Base-by-base conservation (phyloP, 2,329 filamentous ascomycete species). In the Botrytis sinoallii region DNA sequence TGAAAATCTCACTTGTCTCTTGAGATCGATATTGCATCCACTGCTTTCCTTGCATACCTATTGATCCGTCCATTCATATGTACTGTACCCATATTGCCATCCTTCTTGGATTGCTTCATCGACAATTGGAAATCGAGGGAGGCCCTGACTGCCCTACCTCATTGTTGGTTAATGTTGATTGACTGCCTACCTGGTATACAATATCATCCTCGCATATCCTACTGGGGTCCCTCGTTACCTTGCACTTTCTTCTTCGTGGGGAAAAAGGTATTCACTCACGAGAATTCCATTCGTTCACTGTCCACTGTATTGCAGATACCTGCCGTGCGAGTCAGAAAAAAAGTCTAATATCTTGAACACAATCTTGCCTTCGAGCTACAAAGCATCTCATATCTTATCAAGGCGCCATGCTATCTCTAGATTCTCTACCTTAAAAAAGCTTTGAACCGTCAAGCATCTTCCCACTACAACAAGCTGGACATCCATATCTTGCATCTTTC, bases 191-290 rank as follows among this genome's bases (percentile, higher is more conserved):
- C 48, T 42, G 42, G 52, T 57, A 1, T 59, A 60, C 63, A 60
- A 68, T 68, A 68, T 46, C 25, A 72, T 59, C 44, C 60, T 68
- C 61, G 63, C 46, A 72, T 72, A 68, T 72, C 35, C n/a, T 67
- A 40, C 71, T 32, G 29, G 71, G 71, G 52, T 60, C 48, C 52
- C 46, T 59, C 22, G 52, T 32, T 42, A 40, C 52, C 40, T 72
- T 48, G 32, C 32, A 72, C 70, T 72, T 72, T 72, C 65, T 59
- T 68, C 55, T 59, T 72, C 64, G 38, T 38, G 52, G 48, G 42
- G 38, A 29, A 67, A 72, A 69, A 60, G 52, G 63, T 60, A 68
- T 69, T 60, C 69, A 59, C 71, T 72, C 52, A 71, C 44, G 52
- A 72, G 48, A 69, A 46, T 55, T 52, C 71, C 52, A 69, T 38